Percentiles rank a stretch among this genome's conserved stretches.
phyloP scores from a whole-genome alignment of 108 stramenopile species.

The Nitzschia sp. region DNA sequence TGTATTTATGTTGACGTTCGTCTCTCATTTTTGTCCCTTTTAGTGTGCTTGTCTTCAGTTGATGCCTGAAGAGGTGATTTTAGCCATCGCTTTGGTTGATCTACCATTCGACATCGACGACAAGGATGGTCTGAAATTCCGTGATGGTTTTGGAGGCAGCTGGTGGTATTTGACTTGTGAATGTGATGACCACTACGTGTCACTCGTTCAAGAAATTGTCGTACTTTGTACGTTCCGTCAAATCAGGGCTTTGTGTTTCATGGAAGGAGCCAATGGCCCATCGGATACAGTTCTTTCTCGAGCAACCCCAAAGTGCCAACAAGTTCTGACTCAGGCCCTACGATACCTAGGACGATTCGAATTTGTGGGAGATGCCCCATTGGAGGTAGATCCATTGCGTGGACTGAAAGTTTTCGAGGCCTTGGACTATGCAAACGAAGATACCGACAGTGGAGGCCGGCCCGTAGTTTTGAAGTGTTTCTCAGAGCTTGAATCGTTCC shows the following conservation, averaged over 20 bases:
- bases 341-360: conserved; percentile 77
- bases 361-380: conserved; percentile 44
- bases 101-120: conserved; percentile 73
- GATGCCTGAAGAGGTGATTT: conserved; percentile 72
- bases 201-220: conserved; percentile 68
- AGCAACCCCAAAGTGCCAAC: conserved; percentile 66
- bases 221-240: conserved; percentile 73
- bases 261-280: conserved; percentile 20
- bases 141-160: conserved; percentile 66
- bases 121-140: conserved; percentile 40
- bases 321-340: conserved; percentile 50
- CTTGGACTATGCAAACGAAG: conserved; percentile 54
- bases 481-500: conserved; percentile 37
- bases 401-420: conserved; percentile 63
- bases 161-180: conserved; percentile 85
- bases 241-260: conserved; percentile 60
- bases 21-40: background rate
- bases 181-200: conserved; percentile 65
- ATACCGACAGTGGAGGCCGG: conserved; percentile 36
- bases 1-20: background rate
- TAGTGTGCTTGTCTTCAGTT: conserved; percentile 62
- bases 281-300: conserved; percentile 49
- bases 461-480: conserved; percentile 70
- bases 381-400: conserved; percentile 20
- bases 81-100: conserved; percentile 78